Evolutionary conservation across 148 eudicot genomes (phyloP).

Genomic region (Vaccinium vitisidaea): DNA sequence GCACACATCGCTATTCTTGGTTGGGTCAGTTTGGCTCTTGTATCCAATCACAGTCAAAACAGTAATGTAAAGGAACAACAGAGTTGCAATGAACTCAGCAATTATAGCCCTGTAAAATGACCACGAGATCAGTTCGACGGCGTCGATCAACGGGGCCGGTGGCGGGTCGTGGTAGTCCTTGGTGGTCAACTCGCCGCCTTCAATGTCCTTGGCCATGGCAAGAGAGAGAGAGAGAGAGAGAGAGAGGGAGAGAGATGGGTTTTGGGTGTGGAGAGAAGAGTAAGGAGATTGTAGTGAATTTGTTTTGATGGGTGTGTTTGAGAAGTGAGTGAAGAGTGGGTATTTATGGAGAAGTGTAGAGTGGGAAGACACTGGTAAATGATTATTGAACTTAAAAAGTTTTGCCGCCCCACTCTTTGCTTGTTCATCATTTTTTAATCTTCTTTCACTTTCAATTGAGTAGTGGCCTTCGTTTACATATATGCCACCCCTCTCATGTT

Average conservation of each 20-base stretch:
- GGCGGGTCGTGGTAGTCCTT: slow-evolving; percentile 1
- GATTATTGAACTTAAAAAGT: not conserved
- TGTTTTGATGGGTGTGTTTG: not conserved
- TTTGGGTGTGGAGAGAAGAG: not conserved
- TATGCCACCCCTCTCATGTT: not conserved
- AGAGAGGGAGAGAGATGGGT: not conserved
- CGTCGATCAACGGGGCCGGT: not conserved
- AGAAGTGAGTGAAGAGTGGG: not conserved
- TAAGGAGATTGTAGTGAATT: not conserved
- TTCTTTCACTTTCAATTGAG: slow-evolving; percentile 1
- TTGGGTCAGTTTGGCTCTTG: slow-evolving; percentile 6
- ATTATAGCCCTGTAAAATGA: slow-evolving; percentile 8
- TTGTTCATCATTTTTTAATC: not conserved
- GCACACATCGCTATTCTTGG: not conserved
- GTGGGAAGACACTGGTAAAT: not conserved
- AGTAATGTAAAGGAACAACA: slow-evolving; percentile 5
- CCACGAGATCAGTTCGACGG: not conserved
- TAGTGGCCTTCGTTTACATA: not conserved
- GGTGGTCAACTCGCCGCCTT: not conserved
- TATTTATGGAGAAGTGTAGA: not conserved
- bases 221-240: not conserved
- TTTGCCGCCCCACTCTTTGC: slow-evolving; percentile 2
- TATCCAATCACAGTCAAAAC: slow-evolving; percentile 7
- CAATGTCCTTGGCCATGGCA: not conserved
- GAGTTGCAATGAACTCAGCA: not conserved